Base-by-base conservation (phyloP, 2,329 filamentous ascomycete genomes). In the Rutstroemia sp. region DNA sequence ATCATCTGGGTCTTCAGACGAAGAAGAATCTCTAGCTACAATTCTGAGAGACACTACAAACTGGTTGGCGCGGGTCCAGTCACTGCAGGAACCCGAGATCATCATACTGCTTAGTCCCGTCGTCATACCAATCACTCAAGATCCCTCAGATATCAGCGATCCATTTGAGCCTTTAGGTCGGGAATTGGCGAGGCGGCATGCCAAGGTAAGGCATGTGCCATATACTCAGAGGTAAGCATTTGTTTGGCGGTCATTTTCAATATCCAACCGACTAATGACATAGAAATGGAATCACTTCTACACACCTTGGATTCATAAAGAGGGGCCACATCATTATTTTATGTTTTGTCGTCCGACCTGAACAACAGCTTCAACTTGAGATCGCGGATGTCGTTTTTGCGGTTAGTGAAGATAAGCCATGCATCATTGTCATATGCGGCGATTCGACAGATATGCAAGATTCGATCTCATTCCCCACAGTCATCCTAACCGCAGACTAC, bases 111-210 rank as follows among this genome's bases (percentile, higher is more conserved):
- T 86, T 36, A 83, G 84, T 5, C 82, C 83, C 1, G 76, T 78
- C 25, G 76, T 80, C 36, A 67, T 75, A 21, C 80, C 75, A 48
- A 66, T 72, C 60, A 73, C 71, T 62, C 71, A 69, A 58, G 71
- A 71, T 61, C 63, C 72, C 46, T 65, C 70, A 46, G 73, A 75
- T 58, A 70, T 70, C 46, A 75, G 72, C 64, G 88, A 92, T 67
- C 88, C 87, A 0, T 91, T 91, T 65, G 87, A 91, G 69, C 77
- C 80, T 14, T 73, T 92, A 17, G 88, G 87, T 19, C 77, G 78
- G 60, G 79, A 82, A 46, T 69, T 92, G 49, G 80, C 82, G 49
- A 73, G 71, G 49, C 75, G 79, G 62, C 83, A 87, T 65, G 72
- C 77, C 2, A 77, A 76, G 68, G 76, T 91, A 59, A 81, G 84